Base-by-base conservation (phyloP, 768 basidiomycete species). In the Phallus indusiatus region DNA sequence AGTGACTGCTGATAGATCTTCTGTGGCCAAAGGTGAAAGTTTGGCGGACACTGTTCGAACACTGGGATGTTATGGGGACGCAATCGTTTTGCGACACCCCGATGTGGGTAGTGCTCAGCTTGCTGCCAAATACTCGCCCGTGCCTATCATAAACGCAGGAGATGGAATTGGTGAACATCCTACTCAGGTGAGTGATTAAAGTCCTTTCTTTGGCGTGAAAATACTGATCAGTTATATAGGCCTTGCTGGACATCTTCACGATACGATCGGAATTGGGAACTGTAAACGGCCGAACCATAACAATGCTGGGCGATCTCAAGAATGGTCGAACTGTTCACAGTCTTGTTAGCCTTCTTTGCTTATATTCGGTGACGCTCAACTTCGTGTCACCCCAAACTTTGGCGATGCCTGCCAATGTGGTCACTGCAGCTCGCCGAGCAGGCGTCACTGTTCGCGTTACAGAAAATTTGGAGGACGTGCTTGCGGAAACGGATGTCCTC, bases 141-240 rank as follows among this genome's bases (percentile, higher is more conserved):
- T 99, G 1, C 96, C 96, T 0, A 83, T 99, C 67, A 76, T 99
- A 72, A 99, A 98, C 68, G 95, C 93, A 53, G 96, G 96, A 24
- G 96, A 99, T 67, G 96, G 96, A 18, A 81, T 90, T 53, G 96
- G 96, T 56, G 96, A 99, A 72, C 96, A 99, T 69, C 96, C 95
- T 3, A 95, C 93, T 8, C 92, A 94, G 78, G 90, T 85, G 68
- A 54, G 79, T 64, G 24, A 3, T n/a, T 54, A 1, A n/a, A n/a
- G 17, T 33, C 21, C 54, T 57, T 1, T 50, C n/a, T 55, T 59
- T 52, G 33, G 54, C 0, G 22, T 56, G 54, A 14, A 54, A 18
- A 35, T 47, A 11, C 48, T 18, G 14, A 33, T 52, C 47, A 47
- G 49, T 46, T n/a, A n/a, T 18, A 17, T 58, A 90, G 85, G 90